These are phyloP conservation scores for Musa schizocarpa DNA, from an alignment of 176 grass and related monocot genomes.

Conservation along the genomic window DNA sequence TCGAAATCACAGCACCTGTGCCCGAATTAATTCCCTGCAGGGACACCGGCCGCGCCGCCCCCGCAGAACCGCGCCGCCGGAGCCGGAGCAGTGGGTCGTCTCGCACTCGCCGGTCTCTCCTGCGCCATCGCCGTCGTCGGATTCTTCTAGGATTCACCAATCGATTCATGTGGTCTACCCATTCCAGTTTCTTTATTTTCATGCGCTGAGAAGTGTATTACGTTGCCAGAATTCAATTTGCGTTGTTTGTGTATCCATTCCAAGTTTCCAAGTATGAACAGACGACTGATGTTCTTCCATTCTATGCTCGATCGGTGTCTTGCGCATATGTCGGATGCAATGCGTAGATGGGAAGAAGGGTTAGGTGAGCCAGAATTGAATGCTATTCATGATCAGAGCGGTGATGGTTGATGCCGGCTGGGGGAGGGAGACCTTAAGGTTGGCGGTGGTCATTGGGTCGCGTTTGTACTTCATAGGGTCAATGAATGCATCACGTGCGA, in stretches of 20 bases:
- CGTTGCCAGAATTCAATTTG: no score
- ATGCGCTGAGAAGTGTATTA: no score
- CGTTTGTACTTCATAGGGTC: not conserved
- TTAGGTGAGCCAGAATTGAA: no score
- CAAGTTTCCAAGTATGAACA: no score
- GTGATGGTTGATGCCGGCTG: no score
- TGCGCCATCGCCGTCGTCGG: not conserved
- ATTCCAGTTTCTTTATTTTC: no score
- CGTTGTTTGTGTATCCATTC: no score
- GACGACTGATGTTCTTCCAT: no score
- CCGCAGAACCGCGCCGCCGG: not conserved
- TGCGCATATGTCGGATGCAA: not conserved
- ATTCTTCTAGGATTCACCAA: not conserved
- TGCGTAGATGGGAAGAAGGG: not conserved
- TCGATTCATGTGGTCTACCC: not conserved
- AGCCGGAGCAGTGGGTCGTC: constrained; percentile 13
- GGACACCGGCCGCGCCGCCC: constrained; percentile 20
- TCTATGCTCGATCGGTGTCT: no score
- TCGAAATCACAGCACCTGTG: not conserved
- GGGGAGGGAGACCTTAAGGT: not conserved
- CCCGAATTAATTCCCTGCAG: constrained; percentile 7
- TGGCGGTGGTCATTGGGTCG: constrained; percentile 8
- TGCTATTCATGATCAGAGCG: no score
- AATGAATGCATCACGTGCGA: constrained; percentile 2
- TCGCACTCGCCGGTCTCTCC: constrained; percentile 17